Evolutionary conservation across 169 alveolate species (phyloP).

Genomic region (Plasmodium chabaudi): DNA sequence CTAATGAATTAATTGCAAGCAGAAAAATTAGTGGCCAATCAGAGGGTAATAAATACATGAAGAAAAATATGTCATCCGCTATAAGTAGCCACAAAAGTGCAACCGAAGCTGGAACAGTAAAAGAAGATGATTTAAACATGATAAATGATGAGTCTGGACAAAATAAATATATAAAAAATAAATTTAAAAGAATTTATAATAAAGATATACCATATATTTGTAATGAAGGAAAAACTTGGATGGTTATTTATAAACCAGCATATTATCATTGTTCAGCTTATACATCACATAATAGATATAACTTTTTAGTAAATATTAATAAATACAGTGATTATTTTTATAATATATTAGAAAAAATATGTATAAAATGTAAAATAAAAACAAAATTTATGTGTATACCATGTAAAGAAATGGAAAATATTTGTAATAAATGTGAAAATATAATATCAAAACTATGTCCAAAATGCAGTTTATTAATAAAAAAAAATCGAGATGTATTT

Average conservation of each 20-base stretch:
- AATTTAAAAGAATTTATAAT: conserved; percentile 59
- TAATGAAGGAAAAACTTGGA: conserved; percentile 81
- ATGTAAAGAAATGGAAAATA: conserved; percentile 57
- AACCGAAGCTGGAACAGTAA: background rate
- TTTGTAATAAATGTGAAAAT: conserved; percentile 53
- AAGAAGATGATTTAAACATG: background rate
- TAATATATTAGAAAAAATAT: conserved; percentile 62
- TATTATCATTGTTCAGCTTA: conserved; percentile 85
- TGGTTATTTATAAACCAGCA: conserved; percentile 84
- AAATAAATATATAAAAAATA: conserved; percentile 22
- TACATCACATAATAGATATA: conserved; percentile 69
- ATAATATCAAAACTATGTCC: conserved; percentile 43
- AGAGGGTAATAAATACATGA: background rate
- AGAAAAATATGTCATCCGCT: background rate
- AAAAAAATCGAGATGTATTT: conserved; percentile 74
- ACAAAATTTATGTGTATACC: conserved; percentile 66
- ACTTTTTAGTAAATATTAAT: conserved; percentile 43
- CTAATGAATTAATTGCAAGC: too few species aligned
- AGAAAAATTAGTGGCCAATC: background rate
- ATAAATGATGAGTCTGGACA: background rate
- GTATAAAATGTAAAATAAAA: conserved; percentile 65
- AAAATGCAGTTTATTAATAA: conserved; percentile 51
- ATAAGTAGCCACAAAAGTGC: background rate
- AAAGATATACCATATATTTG: conserved; percentile 82
- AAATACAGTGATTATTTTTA: conserved; percentile 62